Base-by-base conservation (phyloP, 306 rosid genomes). In the Dryas alaskensis region DNA sequence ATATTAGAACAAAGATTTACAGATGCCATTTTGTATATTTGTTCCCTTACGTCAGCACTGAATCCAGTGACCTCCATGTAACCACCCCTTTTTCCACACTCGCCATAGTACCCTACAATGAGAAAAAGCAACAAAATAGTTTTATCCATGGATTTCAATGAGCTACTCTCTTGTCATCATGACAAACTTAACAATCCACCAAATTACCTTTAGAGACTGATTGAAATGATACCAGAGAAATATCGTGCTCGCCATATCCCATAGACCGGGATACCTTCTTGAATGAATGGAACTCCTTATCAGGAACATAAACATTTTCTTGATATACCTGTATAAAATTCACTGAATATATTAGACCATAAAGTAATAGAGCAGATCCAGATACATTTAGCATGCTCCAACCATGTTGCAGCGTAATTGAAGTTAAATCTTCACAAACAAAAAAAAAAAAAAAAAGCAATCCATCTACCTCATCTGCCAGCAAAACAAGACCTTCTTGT, bases 41-140 rank as follows among this genome's bases (percentile, higher is more conserved):
- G 98, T 63, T 93, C 98, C 80, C 89, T 86, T 76, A 90, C 85
- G 4, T 86, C 96, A 62, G 92, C 58, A 81, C 89, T 81, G 70
- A 93, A 89, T 10, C 98, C 98, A 43, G 98, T 89, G 74, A 89
- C 85, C 80, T 90, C 97, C 98, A 90, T 93, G 78, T 93, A 93
- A 49, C 98, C 98, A 74, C 98, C 98, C 79, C 97, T 83, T 72
- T 89, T 93, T 55, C 98, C 97, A 74, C 98, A 93, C 85, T 93
- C 98, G 42, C 98, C 97, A 48, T 93, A 44, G 78, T 85, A 90
- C 67, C 97, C 98, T 93, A 80, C 62, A 77, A 13, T 57, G 77
- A 81, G 37, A 1, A 3, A 52, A 16, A 69, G 10, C 53, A 64
- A 69, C 40, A 79, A 73, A 53, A 40, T 68, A 57, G 45, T 42